These are phyloP conservation scores for Cyberlindnera mississippiensis DNA, from an alignment of 805 yeast genomes.

Conservation along the genomic window DNA sequence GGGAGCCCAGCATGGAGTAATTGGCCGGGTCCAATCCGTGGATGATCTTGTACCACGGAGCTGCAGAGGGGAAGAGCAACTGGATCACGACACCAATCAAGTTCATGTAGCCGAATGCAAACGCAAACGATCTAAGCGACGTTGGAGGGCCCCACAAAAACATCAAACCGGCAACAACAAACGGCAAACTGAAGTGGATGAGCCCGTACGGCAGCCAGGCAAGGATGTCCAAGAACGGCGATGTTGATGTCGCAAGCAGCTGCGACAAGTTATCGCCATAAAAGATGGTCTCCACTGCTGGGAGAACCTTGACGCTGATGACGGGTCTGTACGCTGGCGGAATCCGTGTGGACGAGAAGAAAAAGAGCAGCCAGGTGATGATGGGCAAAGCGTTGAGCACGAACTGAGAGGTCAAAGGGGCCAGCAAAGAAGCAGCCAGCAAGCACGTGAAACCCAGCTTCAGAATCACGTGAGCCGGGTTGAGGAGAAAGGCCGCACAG, in stretches of 20 bases:
- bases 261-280: conserved; percentile 89
- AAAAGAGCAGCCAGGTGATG: conserved; percentile 79
- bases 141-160: conserved; percentile 93
- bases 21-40: conserved; percentile 89
- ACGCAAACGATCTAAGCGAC: conserved; percentile 74
- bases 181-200: conserved; percentile 86
- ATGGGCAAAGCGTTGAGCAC: conserved; percentile 81
- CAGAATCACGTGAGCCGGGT: conserved; percentile 49
- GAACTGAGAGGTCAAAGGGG: conserved; percentile 83
- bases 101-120: conserved; percentile 95
- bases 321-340: conserved; percentile 77
- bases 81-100: conserved; percentile 80
- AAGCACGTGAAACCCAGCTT: conserved; percentile 33
- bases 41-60: conserved; percentile 91
- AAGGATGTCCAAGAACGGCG: conserved; percentile 63
- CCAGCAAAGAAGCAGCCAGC: conserved; percentile 43
- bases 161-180: conserved; percentile 71
- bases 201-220: conserved; percentile 97
- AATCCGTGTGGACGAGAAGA: conserved; percentile 71
- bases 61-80: conserved; percentile 86
- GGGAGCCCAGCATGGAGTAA: conserved; percentile 87
- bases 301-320: conserved; percentile 83
- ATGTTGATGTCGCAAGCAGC: conserved; percentile 71
- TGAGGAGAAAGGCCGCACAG: conserved; percentile 52
- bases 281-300: conserved; percentile 86